Evolutionary conservation across 2,329 filamentous ascomycete genomes (phyloP).

Genomic region (Mollisiaceae sp.): DNA sequence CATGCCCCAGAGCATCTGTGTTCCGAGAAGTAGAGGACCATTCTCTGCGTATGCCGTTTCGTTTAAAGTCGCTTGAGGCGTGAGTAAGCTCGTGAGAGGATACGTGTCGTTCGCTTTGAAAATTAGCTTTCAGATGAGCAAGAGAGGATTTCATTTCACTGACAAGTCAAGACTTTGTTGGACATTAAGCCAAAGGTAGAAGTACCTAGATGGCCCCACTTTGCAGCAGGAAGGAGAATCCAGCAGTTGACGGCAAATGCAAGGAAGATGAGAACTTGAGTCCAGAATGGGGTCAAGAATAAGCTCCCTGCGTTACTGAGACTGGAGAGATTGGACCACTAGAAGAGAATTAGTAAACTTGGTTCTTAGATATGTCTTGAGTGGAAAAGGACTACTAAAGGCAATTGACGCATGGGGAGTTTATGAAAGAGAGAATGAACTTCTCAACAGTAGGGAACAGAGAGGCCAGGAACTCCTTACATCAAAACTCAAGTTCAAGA

Average conservation of each 20-base stretch:
- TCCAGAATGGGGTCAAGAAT: conserved; percentile 63
- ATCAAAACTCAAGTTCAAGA: conserved; percentile 63
- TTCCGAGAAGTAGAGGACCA: conserved; percentile 60
- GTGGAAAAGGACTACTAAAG: no score
- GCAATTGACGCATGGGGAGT: neutral
- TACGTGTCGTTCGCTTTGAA: conserved; percentile 42
- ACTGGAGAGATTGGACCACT: conserved; percentile 62
- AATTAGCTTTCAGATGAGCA: neutral
- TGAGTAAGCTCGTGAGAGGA: conserved; percentile 44
- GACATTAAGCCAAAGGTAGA: conserved; percentile 62
- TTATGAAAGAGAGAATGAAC: neutral
- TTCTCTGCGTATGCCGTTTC: conserved; percentile 52
- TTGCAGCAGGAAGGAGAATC: conserved; percentile 62
- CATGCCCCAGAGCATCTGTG: conserved; percentile 61
- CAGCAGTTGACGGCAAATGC: conserved; percentile 62
- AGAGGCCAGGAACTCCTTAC: neutral
- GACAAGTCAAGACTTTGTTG: conserved; percentile 57
- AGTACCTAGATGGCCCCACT: conserved; percentile 58
- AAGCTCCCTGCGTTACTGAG: conserved; percentile 48
- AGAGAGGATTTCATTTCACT: conserved; percentile 31
- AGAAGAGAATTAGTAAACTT: neutral
- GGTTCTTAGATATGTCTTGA: no score
- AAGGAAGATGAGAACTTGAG: conserved; percentile 59
- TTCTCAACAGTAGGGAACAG: neutral
- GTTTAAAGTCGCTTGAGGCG: conserved; percentile 40